Base-by-base conservation (phyloP, 2,329 filamentous ascomycete species). In the Dendrostoma leiphaemia region DNA sequence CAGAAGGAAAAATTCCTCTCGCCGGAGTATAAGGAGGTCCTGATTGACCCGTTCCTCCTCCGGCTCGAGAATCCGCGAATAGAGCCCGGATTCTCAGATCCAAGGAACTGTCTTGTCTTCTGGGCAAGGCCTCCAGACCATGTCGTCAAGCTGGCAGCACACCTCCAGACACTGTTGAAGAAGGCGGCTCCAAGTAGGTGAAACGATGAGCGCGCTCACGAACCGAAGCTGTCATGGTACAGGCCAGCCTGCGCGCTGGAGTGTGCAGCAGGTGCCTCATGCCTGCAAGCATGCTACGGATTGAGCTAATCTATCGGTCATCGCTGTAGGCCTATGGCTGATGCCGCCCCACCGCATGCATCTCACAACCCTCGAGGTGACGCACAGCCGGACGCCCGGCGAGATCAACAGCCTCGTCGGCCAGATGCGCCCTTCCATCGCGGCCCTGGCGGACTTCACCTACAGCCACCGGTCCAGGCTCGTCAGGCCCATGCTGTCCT, bases 81-180 rank as follows among this genome's bases (percentile, higher is more conserved):
- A 32, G 80, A 90, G 59, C 86, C 85, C 1, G 83, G 82, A 1
- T 96, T 88, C 66, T 69, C 77, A 48, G 93, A 97, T 67, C 81
- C 83, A 38, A 79, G 93, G 37, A 80, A 96, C 64, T 95, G 92
- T 66, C 77, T 97, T 10, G 89, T 91, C 1, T 86, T 97, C 65
- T 97, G 91, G 91, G 90, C 89, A 3, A 80, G 92, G 6, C 93
- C 93, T 15, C 89, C 92, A 1, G 72, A 82, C 43, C 83, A 87
- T 61, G 77, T 97, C 17, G 77, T 87, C 43, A 72, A 79, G 19
- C 72, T 97, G 55, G 83, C 93, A 3, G 71, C 74, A 2, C 79
- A 80, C 53, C 72, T 97, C 28, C 93, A 97, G 69, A 69, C 78
- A 47, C 79, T 83, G 63, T 74, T 95, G 45, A 75, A 77, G 53